Conservation (phyloP, 2,329 filamentous ascomycete species). For the Aspergillus puulaauensis region DNA sequence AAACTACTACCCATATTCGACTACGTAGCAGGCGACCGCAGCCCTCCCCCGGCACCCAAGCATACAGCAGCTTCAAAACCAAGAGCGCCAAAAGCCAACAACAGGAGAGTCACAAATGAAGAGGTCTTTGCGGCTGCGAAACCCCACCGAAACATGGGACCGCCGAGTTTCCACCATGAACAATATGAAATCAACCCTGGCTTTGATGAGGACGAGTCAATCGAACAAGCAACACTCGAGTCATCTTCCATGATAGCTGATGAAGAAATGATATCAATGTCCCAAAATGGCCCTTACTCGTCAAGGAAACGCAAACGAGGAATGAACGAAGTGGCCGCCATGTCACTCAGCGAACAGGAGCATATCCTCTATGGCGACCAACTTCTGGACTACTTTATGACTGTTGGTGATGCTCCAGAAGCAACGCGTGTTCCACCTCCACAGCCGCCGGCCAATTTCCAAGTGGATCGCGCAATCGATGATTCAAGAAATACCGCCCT, state of each 20-base stretch:
- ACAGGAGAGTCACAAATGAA: conserved; percentile 50
- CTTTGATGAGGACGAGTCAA: conserved; percentile 74
- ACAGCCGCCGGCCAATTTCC: conserved; percentile 79
- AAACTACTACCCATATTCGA: conserved; percentile 87
- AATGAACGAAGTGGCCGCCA: conserved; percentile 58
- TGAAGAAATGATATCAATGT: conserved; percentile 72
- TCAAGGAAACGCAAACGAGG: conserved; percentile 75
- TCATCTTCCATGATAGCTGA: conserved; percentile 85
- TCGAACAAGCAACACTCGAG: conserved; percentile 78
- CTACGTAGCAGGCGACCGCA: conserved; percentile 78
- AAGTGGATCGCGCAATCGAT: conserved; percentile 90
- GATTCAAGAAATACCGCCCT: conserved; percentile 88
- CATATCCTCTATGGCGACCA: conserved; percentile 91
- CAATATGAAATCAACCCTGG: conserved; percentile 65
- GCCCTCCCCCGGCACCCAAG: conserved; percentile 89
- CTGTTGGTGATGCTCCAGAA: conserved; percentile 73
- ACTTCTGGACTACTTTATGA: conserved; percentile 92
- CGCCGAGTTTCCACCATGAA: conserved; percentile 52
- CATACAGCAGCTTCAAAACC: conserved; percentile 78
- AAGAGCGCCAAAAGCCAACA: conserved; percentile 70
- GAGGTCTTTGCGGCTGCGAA: conserved; percentile 35
- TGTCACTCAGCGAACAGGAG: conserved; percentile 69
- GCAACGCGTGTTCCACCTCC: conserved; percentile 60
- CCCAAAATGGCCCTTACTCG: conserved; percentile 57
- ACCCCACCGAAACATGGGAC: conserved; percentile 34